Conservation (phyloP, 495 filamentous ascomycete genomes). For the Usnea hakonensis region DNA sequence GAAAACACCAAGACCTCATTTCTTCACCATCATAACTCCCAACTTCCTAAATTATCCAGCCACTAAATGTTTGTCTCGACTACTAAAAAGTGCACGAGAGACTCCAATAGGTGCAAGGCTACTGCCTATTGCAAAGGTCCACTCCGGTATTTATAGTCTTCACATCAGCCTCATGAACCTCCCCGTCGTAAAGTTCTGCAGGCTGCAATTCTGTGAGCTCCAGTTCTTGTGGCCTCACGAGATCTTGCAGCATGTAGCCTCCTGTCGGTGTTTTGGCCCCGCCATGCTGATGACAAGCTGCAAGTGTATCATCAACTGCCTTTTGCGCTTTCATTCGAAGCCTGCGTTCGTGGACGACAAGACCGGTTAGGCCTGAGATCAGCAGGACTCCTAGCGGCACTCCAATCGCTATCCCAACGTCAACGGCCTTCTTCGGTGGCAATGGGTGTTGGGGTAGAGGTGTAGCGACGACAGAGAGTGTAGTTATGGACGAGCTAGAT, state of each 20-base stretch:
- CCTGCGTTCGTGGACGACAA: slow-evolving; percentile 11
- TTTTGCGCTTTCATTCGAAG: slow-evolving; percentile 5
- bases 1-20: too few species aligned
- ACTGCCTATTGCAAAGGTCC: too few species aligned
- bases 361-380: not conserved
- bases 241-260: not conserved
- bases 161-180: slow-evolving; percentile 1
- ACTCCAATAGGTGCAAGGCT: too few species aligned
- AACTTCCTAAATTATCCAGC: too few species aligned
- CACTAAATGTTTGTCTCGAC: too few species aligned
- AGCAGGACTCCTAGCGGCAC: slow-evolving; percentile 1
- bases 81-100: too few species aligned
- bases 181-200: not conserved
- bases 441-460: not conserved
- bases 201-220: not conserved
- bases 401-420: slow-evolving; percentile 5
- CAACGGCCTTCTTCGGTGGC: not conserved
- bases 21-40: too few species aligned
- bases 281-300: not conserved
- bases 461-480: not conserved
- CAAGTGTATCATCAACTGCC: not conserved
- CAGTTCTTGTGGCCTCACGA: not conserved
- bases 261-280: not conserved
- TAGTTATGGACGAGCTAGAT: not conserved
- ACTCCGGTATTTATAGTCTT: too few species aligned